Conservation (phyloP, 345 rosid species). For the Eucalyptus marginata region DNA sequence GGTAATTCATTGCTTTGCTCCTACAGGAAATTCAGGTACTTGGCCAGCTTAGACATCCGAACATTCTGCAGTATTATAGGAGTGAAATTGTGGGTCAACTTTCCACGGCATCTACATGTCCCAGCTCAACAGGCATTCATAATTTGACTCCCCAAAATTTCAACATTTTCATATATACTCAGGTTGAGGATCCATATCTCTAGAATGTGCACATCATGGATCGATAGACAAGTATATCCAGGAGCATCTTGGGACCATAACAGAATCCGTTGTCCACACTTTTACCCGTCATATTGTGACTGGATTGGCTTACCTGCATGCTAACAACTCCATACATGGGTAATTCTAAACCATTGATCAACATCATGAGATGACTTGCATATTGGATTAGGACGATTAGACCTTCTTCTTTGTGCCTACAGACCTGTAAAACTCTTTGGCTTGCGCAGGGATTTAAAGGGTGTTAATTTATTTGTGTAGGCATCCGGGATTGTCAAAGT, state of each 20-base stretch:
- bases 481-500: too few species aligned
- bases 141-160: neutral
- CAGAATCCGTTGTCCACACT: too few species aligned
- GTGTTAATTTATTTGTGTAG: too few species aligned
- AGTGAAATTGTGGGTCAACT: neutral
- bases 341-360: too few species aligned
- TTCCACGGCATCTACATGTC: neutral
- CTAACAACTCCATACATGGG: too few species aligned
- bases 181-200: conserved; percentile 1
- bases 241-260: neutral
- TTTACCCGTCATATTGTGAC: too few species aligned
- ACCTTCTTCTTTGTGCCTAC: too few species aligned
- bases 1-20: neutral
- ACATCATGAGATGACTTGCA: too few species aligned
- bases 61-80: conserved; percentile 4
- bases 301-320: too few species aligned
- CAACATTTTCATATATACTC: neutral
- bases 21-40: conserved; percentile 3
- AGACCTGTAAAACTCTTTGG: too few species aligned
- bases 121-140: neutral
- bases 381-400: too few species aligned
- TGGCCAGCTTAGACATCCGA: conserved; percentile 1
- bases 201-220: neutral
- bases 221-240: neutral
- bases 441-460: too few species aligned